Evolutionary conservation across 495 filamentous ascomycete species (phyloP), one percentile per base, ranked within the genome.

Genomic region (Antarctomyces pellizariae): DNA sequence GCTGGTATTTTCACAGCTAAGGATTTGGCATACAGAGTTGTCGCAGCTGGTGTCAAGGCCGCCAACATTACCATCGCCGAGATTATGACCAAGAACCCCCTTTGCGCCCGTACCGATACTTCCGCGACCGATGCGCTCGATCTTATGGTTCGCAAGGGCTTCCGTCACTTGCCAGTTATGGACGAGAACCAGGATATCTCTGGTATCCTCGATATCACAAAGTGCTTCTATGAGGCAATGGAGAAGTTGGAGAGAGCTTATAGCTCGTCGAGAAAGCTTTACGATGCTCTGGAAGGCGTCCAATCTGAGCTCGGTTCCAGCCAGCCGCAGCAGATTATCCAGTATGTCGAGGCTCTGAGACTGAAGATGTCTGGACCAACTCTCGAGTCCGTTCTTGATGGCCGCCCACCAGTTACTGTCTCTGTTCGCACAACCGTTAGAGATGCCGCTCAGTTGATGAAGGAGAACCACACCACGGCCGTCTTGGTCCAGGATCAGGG

Each of bases 171-270:
- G 35, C 86, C 86, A 2, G 86, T 97, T 23, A 97, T 97, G 86
- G 86, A 97, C 48, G 86, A 97, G 59, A 92, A 95, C 50, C 84
- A 95, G 46, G 82, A 97, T 44, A 97, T 97, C 31, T 92, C 84
- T 10, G 86, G 86, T 53, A 82, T 97, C 35, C 60, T 97, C 24
- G 86, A 97, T 57, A 97, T 97, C 43, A 97, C 86, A 15, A 97
- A 95, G 52, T 97, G 86, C 54, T 97, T 97, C 53, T 97, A 97
- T 48, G 86, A 97, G 55, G 86, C 86, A 22, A 97, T 97, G 86
- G 86, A 97, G 57, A 97, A 97, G 53, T 49, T 97, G 32, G 86
- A 97, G 50, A 70, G 86, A 25, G 89, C 86, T 11, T 97, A 97
- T 49, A 75, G 76, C 43, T 95, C 89, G 20, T 95, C 89, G 9